These are phyloP conservation scores for Trypanosoma avium DNA, from an alignment of 208 protist genomes.

Conservation along the genomic window DNA sequence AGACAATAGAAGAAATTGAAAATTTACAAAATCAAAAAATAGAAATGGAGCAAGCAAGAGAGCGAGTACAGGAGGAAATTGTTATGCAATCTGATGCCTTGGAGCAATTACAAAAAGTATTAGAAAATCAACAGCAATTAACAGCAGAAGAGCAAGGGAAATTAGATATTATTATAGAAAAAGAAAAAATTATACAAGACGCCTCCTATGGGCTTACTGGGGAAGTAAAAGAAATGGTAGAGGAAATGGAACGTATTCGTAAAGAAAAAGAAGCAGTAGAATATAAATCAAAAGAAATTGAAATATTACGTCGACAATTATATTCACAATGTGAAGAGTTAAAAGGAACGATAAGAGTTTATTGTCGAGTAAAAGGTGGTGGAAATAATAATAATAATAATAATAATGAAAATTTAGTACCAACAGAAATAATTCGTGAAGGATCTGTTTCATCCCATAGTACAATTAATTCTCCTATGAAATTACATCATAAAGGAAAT, in stretches of 20 bases:
- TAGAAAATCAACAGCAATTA: slow-evolving; percentile 20
- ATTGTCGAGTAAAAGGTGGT: slow-evolving; percentile 83
- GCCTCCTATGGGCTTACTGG: slow-evolving; percentile 63
- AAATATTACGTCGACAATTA: slow-evolving; percentile 72
- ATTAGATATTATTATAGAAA: slow-evolving; percentile 40
- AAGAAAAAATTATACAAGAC: slow-evolving; percentile 59
- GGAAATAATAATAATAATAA: not conserved
- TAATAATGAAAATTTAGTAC: not conserved
- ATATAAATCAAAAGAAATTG: slow-evolving; percentile 44
- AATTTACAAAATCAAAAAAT: slow-evolving; percentile 23
- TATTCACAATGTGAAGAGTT: slow-evolving; percentile 82
- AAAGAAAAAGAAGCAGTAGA: slow-evolving; percentile 25
- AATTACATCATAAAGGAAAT: not conserved
- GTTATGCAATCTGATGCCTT: slow-evolving; percentile 49
- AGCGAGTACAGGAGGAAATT: slow-evolving; percentile 55
- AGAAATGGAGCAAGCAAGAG: slow-evolving; percentile 28
- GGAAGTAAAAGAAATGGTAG: slow-evolving; percentile 70
- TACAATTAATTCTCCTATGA: slow-evolving; percentile 3
- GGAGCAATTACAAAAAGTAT: slow-evolving; percentile 25
- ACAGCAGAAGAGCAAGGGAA: slow-evolving; percentile 17
- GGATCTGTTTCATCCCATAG: slow-evolving; percentile 18
- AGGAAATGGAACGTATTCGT: slow-evolving; percentile 51
- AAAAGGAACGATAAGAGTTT: slow-evolving; percentile 90
- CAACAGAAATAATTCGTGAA: slow-evolving; percentile 9
- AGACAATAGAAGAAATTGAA: slow-evolving; percentile 32